A percentile compares a stretch with the other conserved stretches of the same genome.
These are phyloP conservation scores for Lachancea waltii DNA, from an alignment of 805 yeast species.

Conservation along the genomic window DNA sequence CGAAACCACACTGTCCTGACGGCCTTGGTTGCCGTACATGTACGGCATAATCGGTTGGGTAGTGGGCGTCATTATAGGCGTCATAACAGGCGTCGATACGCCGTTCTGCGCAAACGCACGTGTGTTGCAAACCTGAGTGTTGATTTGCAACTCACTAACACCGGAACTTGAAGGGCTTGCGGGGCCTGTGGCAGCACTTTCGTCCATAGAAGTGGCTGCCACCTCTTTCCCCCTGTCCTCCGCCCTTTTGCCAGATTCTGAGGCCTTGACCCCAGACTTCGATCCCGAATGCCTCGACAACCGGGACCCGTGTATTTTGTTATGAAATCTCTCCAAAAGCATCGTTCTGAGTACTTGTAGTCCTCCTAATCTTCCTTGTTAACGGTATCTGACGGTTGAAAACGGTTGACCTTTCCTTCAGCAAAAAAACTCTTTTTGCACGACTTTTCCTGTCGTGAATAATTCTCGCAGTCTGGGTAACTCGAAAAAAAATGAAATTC, in stretches of 20 bases:
- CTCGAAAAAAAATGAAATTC: no score
- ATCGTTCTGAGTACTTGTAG: not conserved
- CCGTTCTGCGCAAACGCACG: slow-evolving; percentile 6
- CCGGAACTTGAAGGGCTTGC: no score
- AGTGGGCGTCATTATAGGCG: slow-evolving; percentile 11
- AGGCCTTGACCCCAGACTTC: slow-evolving; percentile 1
- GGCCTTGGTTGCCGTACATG: slow-evolving; percentile 14
- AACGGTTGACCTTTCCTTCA: no score
- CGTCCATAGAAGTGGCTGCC: no score
- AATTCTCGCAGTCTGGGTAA: no score
- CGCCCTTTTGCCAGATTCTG: slow-evolving; percentile 5
- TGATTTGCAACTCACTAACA: slow-evolving; percentile 4
- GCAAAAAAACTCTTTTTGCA: no score
- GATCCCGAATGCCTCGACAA: slow-evolving; percentile 3
- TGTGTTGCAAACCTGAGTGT: slow-evolving; percentile 5
- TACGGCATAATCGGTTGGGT: slow-evolving; percentile 12
- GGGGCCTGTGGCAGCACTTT: no score
- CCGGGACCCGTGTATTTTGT: slow-evolving; percentile 14
- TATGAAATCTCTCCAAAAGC: slow-evolving; percentile 20
- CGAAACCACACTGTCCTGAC: slow-evolving; percentile 25
- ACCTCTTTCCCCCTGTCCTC: slow-evolving; percentile 9
- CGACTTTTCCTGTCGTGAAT: no score
- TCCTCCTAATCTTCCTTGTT: not conserved
- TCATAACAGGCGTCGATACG: slow-evolving; percentile 12
- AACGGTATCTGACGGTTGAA: no score